Evolutionary conservation across 2,329 filamentous ascomycete species (phyloP), one percentile per base, ranked within the genome.

Genomic region (Cyclaneusma minus): DNA sequence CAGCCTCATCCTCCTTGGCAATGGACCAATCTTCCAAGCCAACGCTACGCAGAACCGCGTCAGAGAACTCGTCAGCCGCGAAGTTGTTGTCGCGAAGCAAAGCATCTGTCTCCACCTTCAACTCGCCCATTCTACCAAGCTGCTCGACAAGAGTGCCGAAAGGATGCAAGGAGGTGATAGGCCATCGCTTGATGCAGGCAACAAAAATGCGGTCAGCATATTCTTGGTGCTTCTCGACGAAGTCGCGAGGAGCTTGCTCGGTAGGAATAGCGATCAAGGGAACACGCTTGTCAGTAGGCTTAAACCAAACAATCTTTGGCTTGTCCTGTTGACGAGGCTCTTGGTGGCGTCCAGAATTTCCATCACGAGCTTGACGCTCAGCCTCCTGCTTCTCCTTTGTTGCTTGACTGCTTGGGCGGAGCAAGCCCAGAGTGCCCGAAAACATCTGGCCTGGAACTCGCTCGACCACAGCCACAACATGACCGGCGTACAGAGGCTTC

Each of bases 291-390:
- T 98, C 89, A 1, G 89, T 98, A 31, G 89, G 89, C 64, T 98
- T 98, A 62, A 98, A 98, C 89, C 89, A 98, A 21, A 98, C 89
- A 55, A 98, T 98, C 72, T 98, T 98, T 36, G 89, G 89, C 58
- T 94, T 94, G 37, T 98, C 89, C 49, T 91, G 84, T 36, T 81
- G 71, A 28, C 85, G 81, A 37, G 78, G 75, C 34, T 85, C 81
- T 38, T 89, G 75, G 28, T 75, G 68, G 35, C 78, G 74, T 28
- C 58, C 56, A 37, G 67, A 65, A 38, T 62, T 66, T 35, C 85
- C 87, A 49, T 95, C 87, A 40, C 87, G 76, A 41, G 85, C 84
- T 39, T 81, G 78, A 36, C 89, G 75, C 60, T 98, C 89, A 22
- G 89, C 89, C 52, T 98, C 89, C 52, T 98, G 89, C 61, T 95